Evolutionary conservation across 768 basidiomycete genomes (phyloP), one percentile per base, ranked within the genome.

Genomic region (Gyrodon lividus): DNA sequence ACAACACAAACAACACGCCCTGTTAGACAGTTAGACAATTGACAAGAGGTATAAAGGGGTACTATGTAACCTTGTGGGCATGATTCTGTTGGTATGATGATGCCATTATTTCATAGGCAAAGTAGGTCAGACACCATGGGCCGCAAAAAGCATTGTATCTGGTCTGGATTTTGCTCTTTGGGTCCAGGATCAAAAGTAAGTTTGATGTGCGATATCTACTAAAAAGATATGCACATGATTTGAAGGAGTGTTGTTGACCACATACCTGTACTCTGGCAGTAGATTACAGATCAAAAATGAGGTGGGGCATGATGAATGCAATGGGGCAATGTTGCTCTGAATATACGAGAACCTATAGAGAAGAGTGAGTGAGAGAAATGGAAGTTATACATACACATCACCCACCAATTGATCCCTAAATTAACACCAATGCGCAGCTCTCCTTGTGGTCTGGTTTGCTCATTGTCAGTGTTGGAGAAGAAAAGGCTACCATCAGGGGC

Each of bases 241-340:
- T 43, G 12, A 43, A 26, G 26, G 17, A 26, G 13, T 42, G 41
- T 22, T 42, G n/a, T 24, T n/a, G 14, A 14, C 42, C 2, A 54
- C 50, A 22, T 56, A 71, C 60, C 65, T 50, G 2, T 64, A 59
- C 42, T 65, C 59, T 1, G 59, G 52, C 0, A 60, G 64, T 0
- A 73, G 59, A 48, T 73, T 72, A 24, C 64, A 55, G 8, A 74
- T 55, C 17, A 56, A 68, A 34, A 68, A 69, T 0, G 70, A 74
- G 38, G 67, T 69, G 0, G 69, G 70, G 38, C 66, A 61, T 14
- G 67, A 72, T 0, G 69, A 59, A 43, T 74, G 70, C 0, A 70
- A 73, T 2, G 72, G 68, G 1, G 70, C 58, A 40, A 72, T 70
- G 10, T 64, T 63, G 51, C 69, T 69, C 1, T 61, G 61, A 0